Percentiles rank a stretch among this genome's conserved stretches.
Conservation (phyloP, 78 protist species). For the Dictyostelium firmibasis region DNA sequence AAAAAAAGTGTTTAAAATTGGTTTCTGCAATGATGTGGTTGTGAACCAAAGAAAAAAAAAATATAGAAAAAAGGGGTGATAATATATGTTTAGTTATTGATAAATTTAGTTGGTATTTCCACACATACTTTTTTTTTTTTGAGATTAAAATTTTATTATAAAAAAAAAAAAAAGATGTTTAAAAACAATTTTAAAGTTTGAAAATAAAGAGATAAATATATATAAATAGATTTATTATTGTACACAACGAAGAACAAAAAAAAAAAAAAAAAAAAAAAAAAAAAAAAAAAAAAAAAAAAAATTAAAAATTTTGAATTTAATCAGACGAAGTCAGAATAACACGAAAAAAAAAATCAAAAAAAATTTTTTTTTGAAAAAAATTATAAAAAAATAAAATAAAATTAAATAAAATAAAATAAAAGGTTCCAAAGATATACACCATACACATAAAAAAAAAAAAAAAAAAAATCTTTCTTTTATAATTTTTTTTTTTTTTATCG, state of each 20-base stretch:
- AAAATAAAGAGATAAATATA: neutral
- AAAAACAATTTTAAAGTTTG: neutral
- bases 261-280: neutral
- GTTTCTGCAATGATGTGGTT: neutral
- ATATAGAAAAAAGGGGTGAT: neutral
- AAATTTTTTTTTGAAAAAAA: neutral
- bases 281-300: neutral
- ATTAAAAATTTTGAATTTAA: neutral
- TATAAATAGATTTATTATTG: neutral
- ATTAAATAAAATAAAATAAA: too few species aligned
- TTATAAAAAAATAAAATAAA: too few species aligned
- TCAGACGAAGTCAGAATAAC: neutral
- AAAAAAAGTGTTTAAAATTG: neutral
- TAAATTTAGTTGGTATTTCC: neutral
- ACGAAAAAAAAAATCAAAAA: neutral
- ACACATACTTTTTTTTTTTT: conserved; percentile 6
- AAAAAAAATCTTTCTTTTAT: too few species aligned
- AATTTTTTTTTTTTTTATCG: too few species aligned
- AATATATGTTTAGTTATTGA: too few species aligned
- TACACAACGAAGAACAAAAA: neutral
- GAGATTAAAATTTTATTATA: neutral
- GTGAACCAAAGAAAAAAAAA: neutral
- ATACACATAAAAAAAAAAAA: too few species aligned
- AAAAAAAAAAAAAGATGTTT: neutral
- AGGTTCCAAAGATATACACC: too few species aligned